Percentiles rank a stretch among this genome's conserved stretches.
phyloP scores from a whole-genome alignment of 73 alveolate genomes.

The Paramecium biaurelia region DNA sequence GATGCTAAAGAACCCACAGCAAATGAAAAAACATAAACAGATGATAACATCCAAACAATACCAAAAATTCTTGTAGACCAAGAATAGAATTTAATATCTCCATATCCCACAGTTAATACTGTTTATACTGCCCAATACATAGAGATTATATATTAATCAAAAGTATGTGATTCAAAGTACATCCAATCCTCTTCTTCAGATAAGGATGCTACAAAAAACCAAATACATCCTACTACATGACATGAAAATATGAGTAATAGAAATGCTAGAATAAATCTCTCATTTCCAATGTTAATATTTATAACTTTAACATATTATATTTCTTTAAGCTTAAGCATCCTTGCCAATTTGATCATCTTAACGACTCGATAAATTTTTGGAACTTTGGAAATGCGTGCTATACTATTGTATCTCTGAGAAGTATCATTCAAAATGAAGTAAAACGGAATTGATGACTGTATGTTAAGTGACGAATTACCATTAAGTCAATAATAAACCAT shows the following conservation, averaged over 20 bases:
- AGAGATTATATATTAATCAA: not conserved
- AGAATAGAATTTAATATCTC: constrained; percentile 75
- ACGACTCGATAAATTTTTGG: not conserved
- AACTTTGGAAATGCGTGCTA: constrained; percentile 26
- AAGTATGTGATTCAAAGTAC: not conserved
- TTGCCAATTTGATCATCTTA: not conserved
- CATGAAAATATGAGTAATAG: constrained; percentile 22
- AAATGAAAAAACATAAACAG: constrained; percentile 73
- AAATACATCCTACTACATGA: constrained; percentile 35
- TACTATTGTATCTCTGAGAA: not conserved
- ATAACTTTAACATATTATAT: constrained; percentile 20
- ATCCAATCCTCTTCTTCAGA: constrained; percentile 13
- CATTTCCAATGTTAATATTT: constrained; percentile 1
- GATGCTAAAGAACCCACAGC: constrained; percentile 74
- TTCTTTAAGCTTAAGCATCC: constrained; percentile 15
- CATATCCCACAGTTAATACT: constrained; percentile 83
- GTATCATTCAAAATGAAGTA: not conserved
- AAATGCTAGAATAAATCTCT: constrained; percentile 11
- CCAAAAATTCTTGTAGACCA: constrained; percentile 67
- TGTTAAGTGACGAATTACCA: not conserved
- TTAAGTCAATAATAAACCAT: constrained; percentile 23
- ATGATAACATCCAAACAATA: constrained; percentile 79
- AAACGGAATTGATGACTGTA: not conserved
- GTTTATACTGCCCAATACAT: constrained; percentile 71
- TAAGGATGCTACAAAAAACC: not conserved